Conservation (phyloP, 164 flowering plant species). For the Amborella trichopoda region DNA sequence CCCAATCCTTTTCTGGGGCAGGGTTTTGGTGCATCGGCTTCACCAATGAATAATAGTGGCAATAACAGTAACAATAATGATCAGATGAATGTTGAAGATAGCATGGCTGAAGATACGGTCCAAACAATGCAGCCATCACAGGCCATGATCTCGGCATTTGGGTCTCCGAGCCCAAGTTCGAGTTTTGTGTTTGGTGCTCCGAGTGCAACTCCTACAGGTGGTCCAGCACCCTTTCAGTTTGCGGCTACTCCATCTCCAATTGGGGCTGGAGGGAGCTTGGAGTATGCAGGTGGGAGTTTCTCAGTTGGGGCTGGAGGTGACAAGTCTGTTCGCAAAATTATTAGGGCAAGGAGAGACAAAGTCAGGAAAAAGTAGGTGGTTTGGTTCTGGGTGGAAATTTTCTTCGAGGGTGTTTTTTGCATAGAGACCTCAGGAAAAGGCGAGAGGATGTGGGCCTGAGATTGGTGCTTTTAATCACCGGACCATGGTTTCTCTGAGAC, state of each 20-base stretch:
- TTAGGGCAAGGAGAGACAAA: conserved; percentile 12
- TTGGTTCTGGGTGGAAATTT: too few species aligned
- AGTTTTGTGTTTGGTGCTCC: conserved; percentile 32
- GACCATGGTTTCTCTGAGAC: too few species aligned
- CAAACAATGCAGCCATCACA: conserved; percentile 26
- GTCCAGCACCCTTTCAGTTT: conserved; percentile 39
- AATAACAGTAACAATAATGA: too few species aligned
- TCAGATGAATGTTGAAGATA: conserved; percentile 81
- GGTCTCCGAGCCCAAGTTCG: conserved; percentile 21
- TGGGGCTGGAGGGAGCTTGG: conserved; percentile 45
- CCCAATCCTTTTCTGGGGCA: conserved; percentile 6
- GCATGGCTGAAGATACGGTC: conserved; percentile 84
- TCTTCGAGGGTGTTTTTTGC: too few species aligned
- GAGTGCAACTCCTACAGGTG: conserved; percentile 16
- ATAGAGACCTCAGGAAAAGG: too few species aligned
- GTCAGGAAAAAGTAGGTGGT: conserved; percentile 13
- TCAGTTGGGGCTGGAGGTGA: conserved; percentile 23
- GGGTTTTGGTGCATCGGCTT: conserved; percentile 29
- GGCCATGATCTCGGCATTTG: conserved; percentile 31
- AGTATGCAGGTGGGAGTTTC: conserved; percentile 22
- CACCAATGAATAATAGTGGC: too few species aligned
- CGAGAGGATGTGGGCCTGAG: too few species aligned
- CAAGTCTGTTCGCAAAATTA: conserved; percentile 15
- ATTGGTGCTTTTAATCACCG: too few species aligned
- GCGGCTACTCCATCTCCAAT: conserved; percentile 42